Percentiles rank a stretch among this genome's conserved stretches.
Evolutionary conservation across 306 rosid genomes (phyloP).

Genomic region (Inga oerstediana): DNA sequence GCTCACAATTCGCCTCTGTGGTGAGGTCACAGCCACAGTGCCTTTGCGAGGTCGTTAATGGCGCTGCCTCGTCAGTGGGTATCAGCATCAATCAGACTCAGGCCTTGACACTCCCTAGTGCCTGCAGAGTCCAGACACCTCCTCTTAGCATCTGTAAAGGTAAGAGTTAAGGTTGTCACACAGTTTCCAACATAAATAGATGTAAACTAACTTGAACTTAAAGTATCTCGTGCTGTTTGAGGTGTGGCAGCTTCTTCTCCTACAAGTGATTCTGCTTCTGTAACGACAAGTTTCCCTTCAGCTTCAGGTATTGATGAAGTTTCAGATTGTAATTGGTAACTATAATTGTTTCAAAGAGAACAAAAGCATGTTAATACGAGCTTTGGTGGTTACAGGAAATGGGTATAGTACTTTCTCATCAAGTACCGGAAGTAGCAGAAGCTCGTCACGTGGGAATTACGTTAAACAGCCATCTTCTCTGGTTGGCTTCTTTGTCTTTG

Average conservation of each 20-base stretch:
- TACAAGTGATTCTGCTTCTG: conserved; percentile 20
- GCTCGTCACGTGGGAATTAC: conserved; percentile 32
- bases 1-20: conserved; percentile 56
- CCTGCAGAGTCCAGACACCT: conserved; percentile 60
- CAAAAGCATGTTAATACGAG: not conserved
- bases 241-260: conserved; percentile 40
- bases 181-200: not conserved
- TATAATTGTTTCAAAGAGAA: not conserved
- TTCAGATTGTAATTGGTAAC: not conserved
- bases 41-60: conserved; percentile 59
- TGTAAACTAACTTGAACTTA: not conserved
- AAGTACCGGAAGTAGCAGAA: conserved; percentile 26
- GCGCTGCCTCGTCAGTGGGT: conserved; percentile 47
- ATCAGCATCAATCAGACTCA: conserved; percentile 61
- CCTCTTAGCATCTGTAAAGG: conserved; percentile 51
- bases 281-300: conserved; percentile 46
- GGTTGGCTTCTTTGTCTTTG: conserved; percentile 36
- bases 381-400: conserved; percentile 30
- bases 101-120: conserved; percentile 51
- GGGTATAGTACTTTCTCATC: conserved; percentile 37
- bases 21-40: conserved; percentile 60
- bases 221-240: not conserved
- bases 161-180: conserved; percentile 19
- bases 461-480: conserved; percentile 31
- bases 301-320: conserved; percentile 34